phyloP scores from a whole-genome alignment of 1,284 basidiomycete species.

The Vanrija sp. region DNA sequence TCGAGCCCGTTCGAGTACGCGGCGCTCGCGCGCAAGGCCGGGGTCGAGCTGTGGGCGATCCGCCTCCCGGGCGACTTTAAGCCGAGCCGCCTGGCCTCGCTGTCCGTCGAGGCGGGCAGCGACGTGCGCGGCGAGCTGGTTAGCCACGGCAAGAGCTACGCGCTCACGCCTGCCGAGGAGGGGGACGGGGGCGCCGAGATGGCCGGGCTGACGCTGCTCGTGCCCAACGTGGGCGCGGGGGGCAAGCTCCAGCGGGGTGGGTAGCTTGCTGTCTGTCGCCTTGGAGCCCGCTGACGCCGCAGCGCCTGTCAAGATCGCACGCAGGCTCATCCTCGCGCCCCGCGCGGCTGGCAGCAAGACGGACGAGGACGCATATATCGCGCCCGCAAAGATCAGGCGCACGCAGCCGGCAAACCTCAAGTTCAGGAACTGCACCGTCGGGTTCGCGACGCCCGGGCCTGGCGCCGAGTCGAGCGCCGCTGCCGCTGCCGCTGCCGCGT shows the following conservation, averaged over 20 bases:
- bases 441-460: slow-evolving; percentile 38
- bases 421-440: slow-evolving; percentile 39
- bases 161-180: slow-evolving; percentile 21
- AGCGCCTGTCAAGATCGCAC: slow-evolving; percentile 40
- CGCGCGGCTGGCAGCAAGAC: neutral
- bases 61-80: slow-evolving; percentile 44
- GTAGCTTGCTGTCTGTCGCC: slow-evolving; percentile 3
- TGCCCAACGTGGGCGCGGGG: slow-evolving; percentile 24
- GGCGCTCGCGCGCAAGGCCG: slow-evolving; percentile 27
- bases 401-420: slow-evolving; percentile 39
- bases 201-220: slow-evolving; percentile 39
- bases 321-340: slow-evolving; percentile 38
- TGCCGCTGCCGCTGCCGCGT: neutral
- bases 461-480: neutral
- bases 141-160: slow-evolving; percentile 29
- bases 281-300: neutral
- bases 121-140: slow-evolving; percentile 21
- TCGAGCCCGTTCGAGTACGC: slow-evolving; percentile 43
- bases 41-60: slow-evolving; percentile 46
- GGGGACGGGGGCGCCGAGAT: slow-evolving; percentile 39
- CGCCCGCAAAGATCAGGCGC: slow-evolving; percentile 22
- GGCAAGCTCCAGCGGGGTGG: slow-evolving; percentile 39
- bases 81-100: slow-evolving; percentile 28
- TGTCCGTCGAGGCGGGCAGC: slow-evolving; percentile 12
- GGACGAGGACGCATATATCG: neutral